These are phyloP conservation scores for Claviceps sp. DNA, from an alignment of 2,329 filamentous ascomycete genomes.

Conservation along the genomic window DNA sequence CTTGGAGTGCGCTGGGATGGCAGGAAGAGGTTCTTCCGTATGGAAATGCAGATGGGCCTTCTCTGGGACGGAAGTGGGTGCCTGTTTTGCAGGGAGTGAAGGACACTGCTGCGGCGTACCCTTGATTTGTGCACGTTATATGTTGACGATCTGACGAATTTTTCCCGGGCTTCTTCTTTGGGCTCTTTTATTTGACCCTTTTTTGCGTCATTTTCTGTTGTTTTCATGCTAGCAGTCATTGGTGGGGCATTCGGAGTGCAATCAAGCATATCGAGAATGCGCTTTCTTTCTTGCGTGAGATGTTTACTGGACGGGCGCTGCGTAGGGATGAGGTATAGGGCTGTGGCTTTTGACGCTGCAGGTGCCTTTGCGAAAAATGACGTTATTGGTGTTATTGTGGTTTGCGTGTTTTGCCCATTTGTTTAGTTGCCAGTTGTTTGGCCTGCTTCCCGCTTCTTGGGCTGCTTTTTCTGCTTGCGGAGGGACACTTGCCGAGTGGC, in stretches of 20 bases:
- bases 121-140: conserved; percentile 11
- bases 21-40: conserved; percentile 27
- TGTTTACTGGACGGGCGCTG: too few relatives aligned
- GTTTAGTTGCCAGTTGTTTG: too few relatives aligned
- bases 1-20: conserved; percentile 37
- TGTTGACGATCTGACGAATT: conserved; percentile 5
- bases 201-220: too few relatives aligned
- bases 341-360: too few relatives aligned
- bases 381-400: neutral
- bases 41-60: conserved; percentile 26
- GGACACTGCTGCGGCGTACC: conserved; percentile 16
- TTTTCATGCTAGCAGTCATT: neutral
- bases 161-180: neutral
- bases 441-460: neutral
- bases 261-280: neutral
- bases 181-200: neutral
- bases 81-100: conserved; percentile 19
- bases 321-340: too few relatives aligned
- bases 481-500: neutral
- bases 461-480: neutral
- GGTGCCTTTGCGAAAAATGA: too few relatives aligned
- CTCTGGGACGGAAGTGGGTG: conserved; percentile 31
- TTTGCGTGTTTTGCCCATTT: too few relatives aligned
- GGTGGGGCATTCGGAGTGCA: neutral
- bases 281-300: too few relatives aligned